phyloP scores from a whole-genome alignment of 2,329 filamentous ascomycete genomes.

The Intubia oerlemansii region DNA sequence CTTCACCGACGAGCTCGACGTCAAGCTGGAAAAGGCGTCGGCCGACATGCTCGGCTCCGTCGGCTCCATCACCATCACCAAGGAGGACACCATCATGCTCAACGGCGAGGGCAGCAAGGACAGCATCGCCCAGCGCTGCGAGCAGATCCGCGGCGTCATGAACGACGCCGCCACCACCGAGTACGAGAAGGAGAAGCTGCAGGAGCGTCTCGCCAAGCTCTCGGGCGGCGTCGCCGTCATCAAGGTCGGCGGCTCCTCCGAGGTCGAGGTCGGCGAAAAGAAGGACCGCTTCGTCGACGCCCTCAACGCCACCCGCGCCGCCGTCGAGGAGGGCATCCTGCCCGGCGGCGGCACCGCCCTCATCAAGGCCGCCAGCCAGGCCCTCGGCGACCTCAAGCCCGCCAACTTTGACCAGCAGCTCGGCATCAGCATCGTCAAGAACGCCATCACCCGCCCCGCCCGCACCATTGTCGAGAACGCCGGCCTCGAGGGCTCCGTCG shows the following conservation, averaged over 20 bases:
- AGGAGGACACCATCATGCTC: constrained; percentile 97
- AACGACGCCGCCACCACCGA: constrained; percentile 83
- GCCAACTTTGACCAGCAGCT: constrained; percentile 99
- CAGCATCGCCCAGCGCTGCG: constrained; percentile 77
- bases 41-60: constrained; percentile 91
- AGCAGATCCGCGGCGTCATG: constrained; percentile 98
- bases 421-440: constrained; percentile 93
- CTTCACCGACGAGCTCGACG: constrained; percentile 94
- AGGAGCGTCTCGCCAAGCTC: constrained; percentile 98
- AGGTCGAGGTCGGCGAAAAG: constrained; percentile 99
- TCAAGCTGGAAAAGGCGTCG: constrained; percentile 98
- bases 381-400: constrained; percentile 61
- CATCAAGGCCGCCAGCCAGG: constrained; percentile 88
- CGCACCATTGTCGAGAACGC: constrained; percentile 96
- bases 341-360: constrained; percentile 96
- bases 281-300: constrained; percentile 99
- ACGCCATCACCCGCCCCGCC: constrained; percentile 86
- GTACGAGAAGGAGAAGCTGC: constrained; percentile 99
- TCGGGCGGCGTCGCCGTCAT: constrained; percentile 98
- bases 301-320: constrained; percentile 90
- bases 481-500: constrained; percentile 81
- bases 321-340: constrained; percentile 97
- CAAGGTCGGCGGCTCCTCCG: constrained; percentile 92
- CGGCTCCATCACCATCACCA: constrained; percentile 97
- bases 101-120: constrained; percentile 97